Evolutionary conservation across 2,329 filamentous ascomycete genomes (phyloP).

Genomic region (Xylariaceae sp.): DNA sequence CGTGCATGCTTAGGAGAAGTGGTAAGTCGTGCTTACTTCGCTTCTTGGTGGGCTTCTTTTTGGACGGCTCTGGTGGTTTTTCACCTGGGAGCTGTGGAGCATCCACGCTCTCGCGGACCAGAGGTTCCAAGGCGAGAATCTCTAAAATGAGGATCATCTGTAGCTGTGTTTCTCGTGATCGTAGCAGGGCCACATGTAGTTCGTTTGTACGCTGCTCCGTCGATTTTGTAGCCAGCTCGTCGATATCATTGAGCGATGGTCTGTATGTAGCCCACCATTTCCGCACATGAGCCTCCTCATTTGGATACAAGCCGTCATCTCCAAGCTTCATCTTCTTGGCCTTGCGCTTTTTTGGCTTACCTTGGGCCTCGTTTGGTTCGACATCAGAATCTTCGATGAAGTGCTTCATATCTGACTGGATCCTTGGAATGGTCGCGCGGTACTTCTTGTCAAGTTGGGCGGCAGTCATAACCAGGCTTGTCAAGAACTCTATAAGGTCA

Average conservation of each 20-base stretch:
- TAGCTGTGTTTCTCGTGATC: conserved; percentile 71
- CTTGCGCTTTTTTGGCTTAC: conserved; percentile 46
- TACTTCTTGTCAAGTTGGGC: conserved; percentile 74
- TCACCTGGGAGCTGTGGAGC: conserved; percentile 44
- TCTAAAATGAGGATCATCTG: conserved; percentile 78
- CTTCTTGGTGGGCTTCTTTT: conserved; percentile 45
- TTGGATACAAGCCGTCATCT: conserved; percentile 63
- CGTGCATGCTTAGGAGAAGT: conserved; percentile 63
- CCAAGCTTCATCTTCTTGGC: conserved; percentile 61
- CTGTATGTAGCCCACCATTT: conserved; percentile 65
- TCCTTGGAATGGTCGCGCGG: conserved; percentile 60
- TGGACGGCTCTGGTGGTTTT: conserved; percentile 31
- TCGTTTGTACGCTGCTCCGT: conserved; percentile 49
- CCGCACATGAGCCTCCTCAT: conserved; percentile 59
- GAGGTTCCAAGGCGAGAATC: conserved; percentile 62
- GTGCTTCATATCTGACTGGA: conserved; percentile 54
- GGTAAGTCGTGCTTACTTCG: conserved; percentile 58
- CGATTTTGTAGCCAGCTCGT: conserved; percentile 36
- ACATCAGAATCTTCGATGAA: conserved; percentile 52
- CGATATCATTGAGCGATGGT: conserved; percentile 44
- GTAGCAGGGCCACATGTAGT: conserved; percentile 58
- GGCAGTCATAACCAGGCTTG: conserved; percentile 60
- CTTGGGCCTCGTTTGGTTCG: conserved; percentile 38
- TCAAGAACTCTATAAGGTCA: conserved; percentile 64
- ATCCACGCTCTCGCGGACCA: conserved; percentile 36